Evolutionary conservation across 1,139 yeast genomes (phyloP).

Genomic region (Blastobotrys aristatus): DNA sequence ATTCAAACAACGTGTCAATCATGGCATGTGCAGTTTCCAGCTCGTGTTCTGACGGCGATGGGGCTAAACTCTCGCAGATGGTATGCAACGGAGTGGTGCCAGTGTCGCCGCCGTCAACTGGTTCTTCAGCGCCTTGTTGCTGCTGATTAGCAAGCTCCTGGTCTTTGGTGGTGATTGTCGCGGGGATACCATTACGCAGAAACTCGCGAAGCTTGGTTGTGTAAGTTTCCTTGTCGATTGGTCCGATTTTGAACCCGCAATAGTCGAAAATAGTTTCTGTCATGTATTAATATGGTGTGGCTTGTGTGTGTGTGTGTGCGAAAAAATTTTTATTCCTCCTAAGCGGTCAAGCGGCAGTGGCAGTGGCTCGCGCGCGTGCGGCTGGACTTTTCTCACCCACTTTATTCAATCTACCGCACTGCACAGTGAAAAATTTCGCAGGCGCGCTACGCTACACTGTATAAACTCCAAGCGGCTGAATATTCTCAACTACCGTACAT

Average conservation of each 20-base stretch:
- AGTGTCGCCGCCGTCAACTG: conserved; percentile 31
- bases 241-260: conserved; percentile 53
- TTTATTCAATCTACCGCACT: too few relatives aligned
- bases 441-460: too few relatives aligned
- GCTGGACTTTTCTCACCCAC: too few relatives aligned
- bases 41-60: conserved; percentile 41
- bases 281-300: background rate
- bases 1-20: conserved; percentile 64
- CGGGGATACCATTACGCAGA: conserved; percentile 63
- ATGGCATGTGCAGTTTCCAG: conserved; percentile 44
- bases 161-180: conserved; percentile 79
- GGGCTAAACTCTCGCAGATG: conserved; percentile 33
- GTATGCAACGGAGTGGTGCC: conserved; percentile 81
- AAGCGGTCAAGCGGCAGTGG: background rate
- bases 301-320: background rate
- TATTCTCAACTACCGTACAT: too few relatives aligned
- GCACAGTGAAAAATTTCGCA: too few relatives aligned
- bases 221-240: conserved; percentile 45
- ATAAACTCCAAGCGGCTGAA: too few relatives aligned
- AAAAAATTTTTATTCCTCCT: background rate
- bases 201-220: conserved; percentile 42
- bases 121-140: conserved; percentile 12
- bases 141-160: conserved; percentile 37
- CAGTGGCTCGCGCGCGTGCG: background rate
- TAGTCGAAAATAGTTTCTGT: conserved; percentile 49